A percentile compares a stretch with the other conserved stretches of the same genome.
Evolutionary conservation across 768 basidiomycete species (phyloP).

Genomic region (Mycena albidolilacea): DNA sequence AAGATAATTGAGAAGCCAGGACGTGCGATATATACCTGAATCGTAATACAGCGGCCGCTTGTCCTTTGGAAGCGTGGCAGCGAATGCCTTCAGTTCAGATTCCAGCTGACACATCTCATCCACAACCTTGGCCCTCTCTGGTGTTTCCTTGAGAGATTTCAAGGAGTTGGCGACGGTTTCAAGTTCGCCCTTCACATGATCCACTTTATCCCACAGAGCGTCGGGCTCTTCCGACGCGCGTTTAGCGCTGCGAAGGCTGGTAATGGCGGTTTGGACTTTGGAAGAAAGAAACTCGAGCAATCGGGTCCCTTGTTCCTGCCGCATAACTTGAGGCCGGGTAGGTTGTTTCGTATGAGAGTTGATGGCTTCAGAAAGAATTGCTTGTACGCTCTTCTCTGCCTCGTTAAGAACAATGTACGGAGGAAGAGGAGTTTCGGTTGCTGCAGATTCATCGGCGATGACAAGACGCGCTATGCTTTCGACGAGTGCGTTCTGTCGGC

Average conservation of each 20-base stretch:
- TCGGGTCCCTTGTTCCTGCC: neutral
- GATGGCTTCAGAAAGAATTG: neutral
- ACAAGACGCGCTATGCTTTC: neutral
- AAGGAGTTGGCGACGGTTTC: slow-evolving; percentile 4
- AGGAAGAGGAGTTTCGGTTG: neutral
- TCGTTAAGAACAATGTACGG: neutral
- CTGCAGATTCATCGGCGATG: neutral
- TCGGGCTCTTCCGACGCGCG: neutral
- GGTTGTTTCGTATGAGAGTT: slow-evolving; percentile 7
- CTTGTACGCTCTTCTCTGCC: neutral
- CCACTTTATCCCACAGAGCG: too few relatives aligned
- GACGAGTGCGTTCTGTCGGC: neutral
- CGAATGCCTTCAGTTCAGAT: neutral
- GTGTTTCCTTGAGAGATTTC: neutral
- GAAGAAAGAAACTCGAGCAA: neutral
- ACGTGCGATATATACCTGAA: slow-evolving; percentile 6
- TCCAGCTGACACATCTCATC: slow-evolving; percentile 4
- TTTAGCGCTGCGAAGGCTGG: neutral
- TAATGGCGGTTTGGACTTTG: slow-evolving; percentile 1
- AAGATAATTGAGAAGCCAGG: neutral
- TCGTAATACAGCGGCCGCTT: slow-evolving; percentile 11
- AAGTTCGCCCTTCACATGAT: neutral
- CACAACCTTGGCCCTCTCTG: slow-evolving; percentile 7
- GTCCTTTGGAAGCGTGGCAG: slow-evolving; percentile 9
- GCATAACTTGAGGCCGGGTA: neutral